A percentile compares a stretch with the other conserved stretches of the same genome.
Evolutionary conservation across 176 grass and related monocot species (phyloP).

Genomic region (Panicum miliaceum): DNA sequence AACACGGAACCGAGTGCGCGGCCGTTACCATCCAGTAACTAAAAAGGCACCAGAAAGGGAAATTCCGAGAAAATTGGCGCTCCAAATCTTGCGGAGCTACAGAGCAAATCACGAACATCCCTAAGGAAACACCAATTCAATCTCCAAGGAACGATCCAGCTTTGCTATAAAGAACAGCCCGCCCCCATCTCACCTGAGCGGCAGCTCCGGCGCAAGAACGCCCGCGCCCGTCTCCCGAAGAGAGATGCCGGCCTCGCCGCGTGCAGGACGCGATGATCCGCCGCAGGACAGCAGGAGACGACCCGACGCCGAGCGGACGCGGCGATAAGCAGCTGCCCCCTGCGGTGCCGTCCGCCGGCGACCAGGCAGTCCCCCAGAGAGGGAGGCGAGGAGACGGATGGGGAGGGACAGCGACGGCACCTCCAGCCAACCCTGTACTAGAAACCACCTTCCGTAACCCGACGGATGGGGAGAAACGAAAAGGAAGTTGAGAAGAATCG

Average conservation of each 20-base stretch:
- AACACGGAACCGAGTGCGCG: not conserved
- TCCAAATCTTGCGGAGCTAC: constrained; percentile 15
- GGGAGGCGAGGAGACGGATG: not conserved
- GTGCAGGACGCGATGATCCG: not conserved
- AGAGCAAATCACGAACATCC: not conserved
- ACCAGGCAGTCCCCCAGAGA: too few species aligned
- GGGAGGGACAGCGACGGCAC: not conserved
- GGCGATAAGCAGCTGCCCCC: not conserved
- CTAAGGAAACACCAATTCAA: not conserved
- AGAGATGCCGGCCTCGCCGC: not conserved
- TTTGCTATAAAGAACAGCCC: not conserved
- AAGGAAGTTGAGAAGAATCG: not conserved
- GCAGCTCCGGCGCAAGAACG: constrained; percentile 3
- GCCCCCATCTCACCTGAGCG: constrained; percentile 17
- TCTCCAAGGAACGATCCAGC: not conserved
- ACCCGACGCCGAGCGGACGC: not conserved
- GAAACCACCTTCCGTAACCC: not conserved
- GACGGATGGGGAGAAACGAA: not conserved
- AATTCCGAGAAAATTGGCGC: not conserved
- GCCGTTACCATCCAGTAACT: not conserved
- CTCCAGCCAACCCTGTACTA: not conserved
- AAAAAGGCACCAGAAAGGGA: not conserved
- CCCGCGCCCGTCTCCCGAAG: too few species aligned
- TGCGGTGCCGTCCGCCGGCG: too few species aligned
- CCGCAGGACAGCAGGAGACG: not conserved